Evolutionary conservation across 169 alveolate species (phyloP).

Genomic region (Cryptosporidium xiaoi): DNA sequence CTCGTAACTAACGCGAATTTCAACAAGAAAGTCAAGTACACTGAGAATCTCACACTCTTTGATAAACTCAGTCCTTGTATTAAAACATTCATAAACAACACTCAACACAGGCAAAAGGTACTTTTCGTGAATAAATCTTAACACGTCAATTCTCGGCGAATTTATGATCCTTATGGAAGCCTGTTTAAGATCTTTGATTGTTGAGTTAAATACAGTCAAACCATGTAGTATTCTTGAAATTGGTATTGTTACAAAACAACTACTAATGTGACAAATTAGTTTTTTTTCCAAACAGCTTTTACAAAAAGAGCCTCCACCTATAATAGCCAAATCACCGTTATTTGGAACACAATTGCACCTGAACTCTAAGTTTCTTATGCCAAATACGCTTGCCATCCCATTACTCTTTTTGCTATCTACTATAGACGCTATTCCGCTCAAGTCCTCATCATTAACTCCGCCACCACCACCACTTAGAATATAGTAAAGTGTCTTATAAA

Average conservation of each 20-base stretch:
- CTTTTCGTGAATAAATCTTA: conserved; percentile 40
- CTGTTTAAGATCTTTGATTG: conserved; percentile 44
- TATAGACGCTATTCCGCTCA: neutral
- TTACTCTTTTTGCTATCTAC: neutral
- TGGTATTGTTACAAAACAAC: conserved; percentile 36
- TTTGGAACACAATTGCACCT: too few species aligned
- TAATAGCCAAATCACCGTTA: neutral
- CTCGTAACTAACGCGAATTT: conserved; percentile 24
- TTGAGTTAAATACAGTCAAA: conserved; percentile 35
- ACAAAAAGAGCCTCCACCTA: neutral
- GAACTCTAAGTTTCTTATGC: neutral
- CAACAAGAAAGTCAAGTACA: conserved; percentile 43
- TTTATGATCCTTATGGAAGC: conserved; percentile 29
- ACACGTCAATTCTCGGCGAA: conserved; percentile 51
- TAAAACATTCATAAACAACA: conserved; percentile 19
- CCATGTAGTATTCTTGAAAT: conserved; percentile 46
- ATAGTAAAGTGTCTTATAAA: conserved; percentile 36
- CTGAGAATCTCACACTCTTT: conserved; percentile 29
- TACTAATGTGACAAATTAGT: neutral
- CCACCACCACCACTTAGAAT: neutral
- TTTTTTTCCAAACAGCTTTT: neutral
- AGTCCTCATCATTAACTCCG: neutral
- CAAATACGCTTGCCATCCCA: conserved; percentile 2
- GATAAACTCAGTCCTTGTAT: conserved; percentile 7
- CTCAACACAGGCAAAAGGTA: conserved; percentile 36